Evolutionary conservation across 805 yeast genomes (phyloP).

Genomic region (Wickerhamiella occidentalis): DNA sequence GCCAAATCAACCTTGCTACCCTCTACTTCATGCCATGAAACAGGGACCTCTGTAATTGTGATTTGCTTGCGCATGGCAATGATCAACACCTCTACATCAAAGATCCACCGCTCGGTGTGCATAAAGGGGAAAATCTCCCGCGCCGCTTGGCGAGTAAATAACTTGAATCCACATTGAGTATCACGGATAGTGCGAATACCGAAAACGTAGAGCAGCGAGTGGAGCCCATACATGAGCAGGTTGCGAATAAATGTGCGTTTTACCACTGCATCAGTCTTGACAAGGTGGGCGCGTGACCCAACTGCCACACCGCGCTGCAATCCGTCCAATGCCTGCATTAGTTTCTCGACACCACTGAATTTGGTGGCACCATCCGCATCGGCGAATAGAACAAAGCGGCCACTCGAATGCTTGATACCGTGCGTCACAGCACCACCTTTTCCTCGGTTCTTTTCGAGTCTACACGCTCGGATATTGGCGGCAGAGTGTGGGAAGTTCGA

Average conservation of each 20-base stretch:
- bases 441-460: slow-evolving; percentile 67
- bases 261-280: slow-evolving; percentile 91
- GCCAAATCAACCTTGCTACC: slow-evolving; percentile 93
- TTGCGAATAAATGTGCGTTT: slow-evolving; percentile 79
- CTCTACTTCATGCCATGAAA: slow-evolving; percentile 93
- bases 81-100: slow-evolving; percentile 85
- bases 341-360: slow-evolving; percentile 52
- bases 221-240: slow-evolving; percentile 85
- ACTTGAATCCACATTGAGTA: slow-evolving; percentile 95
- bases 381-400: slow-evolving; percentile 69
- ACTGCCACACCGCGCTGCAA: slow-evolving; percentile 52
- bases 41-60: slow-evolving; percentile 63
- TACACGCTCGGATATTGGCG: slow-evolving; percentile 54
- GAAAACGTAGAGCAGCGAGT: slow-evolving; percentile 70
- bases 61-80: slow-evolving; percentile 63
- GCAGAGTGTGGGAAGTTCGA: slow-evolving; percentile 29
- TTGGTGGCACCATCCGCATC: slow-evolving; percentile 96
- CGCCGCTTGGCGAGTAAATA: slow-evolving; percentile 66
- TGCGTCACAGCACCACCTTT: slow-evolving; percentile 96
- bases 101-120: slow-evolving; percentile 98
- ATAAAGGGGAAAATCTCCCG: slow-evolving; percentile 63
- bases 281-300: slow-evolving; percentile 96
- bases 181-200: slow-evolving; percentile 81
- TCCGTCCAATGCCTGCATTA: slow-evolving; percentile 34
- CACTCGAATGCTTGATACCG: slow-evolving; percentile 68